Evolutionary conservation across 306 rosid species (phyloP), one percentile per base, ranked within the genome.

Genomic region (Parietaria judaica): DNA sequence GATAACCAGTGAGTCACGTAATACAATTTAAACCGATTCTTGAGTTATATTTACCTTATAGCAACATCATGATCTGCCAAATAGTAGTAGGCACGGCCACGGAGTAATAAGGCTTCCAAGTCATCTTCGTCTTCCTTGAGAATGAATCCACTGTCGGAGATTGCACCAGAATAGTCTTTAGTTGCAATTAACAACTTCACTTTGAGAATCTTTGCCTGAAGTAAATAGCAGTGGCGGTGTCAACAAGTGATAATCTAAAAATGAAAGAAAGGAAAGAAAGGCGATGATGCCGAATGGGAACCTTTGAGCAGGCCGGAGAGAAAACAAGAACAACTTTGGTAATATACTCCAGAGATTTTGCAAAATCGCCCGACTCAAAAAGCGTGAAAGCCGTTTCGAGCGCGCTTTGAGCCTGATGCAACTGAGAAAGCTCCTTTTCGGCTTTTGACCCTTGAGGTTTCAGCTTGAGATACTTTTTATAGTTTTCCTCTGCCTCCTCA

Each of bases 51-150:
- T 70, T 61, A 88, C 99, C 97, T 94, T 45, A 76, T 74, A 50
- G 99, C 97, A 78, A 94, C 88, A 74, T 94, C 97, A 70, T 94
- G 95, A 83, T 94, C 99, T 71, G 91, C 95, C 77, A 94, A 80
- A 78, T 94, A 94, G 79, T 94, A 94, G 82, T 84, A 94, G 61
- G 89, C 99, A 69, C 83, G 87, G 7, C 99, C 99, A 49, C 99
- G 97, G 46, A 89, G 74, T 76, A 94, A 72, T 62, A 94, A 79
- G 14, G 94, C 95, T 49, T 88, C 94, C 60, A 94, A 66, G 80
- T 94, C 80, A 78, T 74, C 83, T 60, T 94, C 99, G 65, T 94
- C 86, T 79, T 92, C 97, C 78, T 86, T 94, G 41, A 94, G 97
- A 63, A 94, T 76, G 79, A 64, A 77, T 48, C 87, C 94, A 61